Conservation (phyloP, 495 filamentous ascomycete species). For the Sordaria brevicollis region DNA sequence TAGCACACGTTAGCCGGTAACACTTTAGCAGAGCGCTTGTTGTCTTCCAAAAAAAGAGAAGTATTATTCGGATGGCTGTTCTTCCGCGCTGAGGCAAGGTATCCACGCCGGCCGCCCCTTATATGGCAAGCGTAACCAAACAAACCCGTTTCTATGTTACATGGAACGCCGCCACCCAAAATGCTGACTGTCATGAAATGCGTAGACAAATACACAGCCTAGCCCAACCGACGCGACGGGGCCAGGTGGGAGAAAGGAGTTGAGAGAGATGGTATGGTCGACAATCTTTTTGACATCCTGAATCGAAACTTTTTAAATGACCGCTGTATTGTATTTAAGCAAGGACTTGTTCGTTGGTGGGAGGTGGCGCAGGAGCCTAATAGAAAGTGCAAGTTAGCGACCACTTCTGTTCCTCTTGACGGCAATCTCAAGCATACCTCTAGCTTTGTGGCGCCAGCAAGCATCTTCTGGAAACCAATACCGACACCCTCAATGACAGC, state of each 20-base stretch:
- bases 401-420: background rate
- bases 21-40: background rate
- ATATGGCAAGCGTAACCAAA: constrained; percentile 16
- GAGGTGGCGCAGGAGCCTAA: constrained; percentile 30
- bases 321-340: constrained; percentile 17
- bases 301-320: background rate
- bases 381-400: background rate
- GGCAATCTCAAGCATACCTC: constrained; percentile 42
- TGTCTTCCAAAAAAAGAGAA: constrained; percentile 3
- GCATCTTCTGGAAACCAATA: constrained; percentile 93
- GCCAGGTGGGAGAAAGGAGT: constrained; percentile 23
- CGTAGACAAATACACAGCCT: constrained; percentile 23
- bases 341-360: constrained; percentile 23
- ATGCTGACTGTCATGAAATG: constrained; percentile 27
- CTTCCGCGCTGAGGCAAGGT: constrained; percentile 7
- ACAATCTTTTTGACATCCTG: constrained; percentile 6
- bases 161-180: constrained; percentile 25
- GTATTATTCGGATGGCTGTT: constrained; percentile 21
- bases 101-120: constrained; percentile 5
- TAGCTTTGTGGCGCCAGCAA: constrained; percentile 82
- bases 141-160: constrained; percentile 27
- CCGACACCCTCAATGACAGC: constrained; percentile 97
- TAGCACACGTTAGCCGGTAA: background rate
- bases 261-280: constrained; percentile 20
- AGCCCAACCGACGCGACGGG: constrained; percentile 9